phyloP scores from a whole-genome alignment of 2,329 filamentous ascomycete genomes.

The Boeremia lycopersici region DNA sequence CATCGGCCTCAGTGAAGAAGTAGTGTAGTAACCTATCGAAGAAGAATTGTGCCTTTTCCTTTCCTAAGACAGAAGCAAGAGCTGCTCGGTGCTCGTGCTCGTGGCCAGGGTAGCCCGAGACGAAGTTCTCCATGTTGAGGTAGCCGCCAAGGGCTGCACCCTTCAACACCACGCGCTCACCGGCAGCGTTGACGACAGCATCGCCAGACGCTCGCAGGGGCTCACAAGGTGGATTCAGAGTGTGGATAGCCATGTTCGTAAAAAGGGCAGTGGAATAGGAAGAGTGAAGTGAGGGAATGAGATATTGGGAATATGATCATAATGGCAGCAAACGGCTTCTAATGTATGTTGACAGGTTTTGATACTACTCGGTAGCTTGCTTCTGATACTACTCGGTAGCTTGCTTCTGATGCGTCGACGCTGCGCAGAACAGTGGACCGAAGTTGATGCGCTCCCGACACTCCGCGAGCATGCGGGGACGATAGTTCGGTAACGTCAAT shows the following conservation, averaged over 20 bases:
- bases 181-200: conserved; percentile 18
- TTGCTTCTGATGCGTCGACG: not conserved
- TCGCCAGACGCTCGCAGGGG: conserved; percentile 15
- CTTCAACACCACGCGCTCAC: conserved; percentile 21
- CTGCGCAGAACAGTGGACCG: not conserved
- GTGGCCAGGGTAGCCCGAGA: conserved; percentile 22
- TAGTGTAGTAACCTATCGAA: conserved; percentile 23
- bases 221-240: not conserved
- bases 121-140: conserved; percentile 29
- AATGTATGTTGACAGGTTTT: not conserved
- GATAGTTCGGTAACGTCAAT: not conserved
- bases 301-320: no score
- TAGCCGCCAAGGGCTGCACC: conserved; percentile 21
- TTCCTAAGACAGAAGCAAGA: conserved; percentile 14
- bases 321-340: not conserved
- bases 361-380: no score
- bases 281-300: not conserved
- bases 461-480: not conserved
- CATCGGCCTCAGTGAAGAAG: conserved; percentile 24
- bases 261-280: not conserved
- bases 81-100: conserved; percentile 21
- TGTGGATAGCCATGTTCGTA: not conserved
- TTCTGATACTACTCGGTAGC: no score
- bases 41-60: conserved; percentile 21
- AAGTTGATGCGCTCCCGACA: not conserved